These are phyloP conservation scores for Cadophora gregata DNA, from an alignment of 2,329 filamentous ascomycete genomes.

Conservation along the genomic window DNA sequence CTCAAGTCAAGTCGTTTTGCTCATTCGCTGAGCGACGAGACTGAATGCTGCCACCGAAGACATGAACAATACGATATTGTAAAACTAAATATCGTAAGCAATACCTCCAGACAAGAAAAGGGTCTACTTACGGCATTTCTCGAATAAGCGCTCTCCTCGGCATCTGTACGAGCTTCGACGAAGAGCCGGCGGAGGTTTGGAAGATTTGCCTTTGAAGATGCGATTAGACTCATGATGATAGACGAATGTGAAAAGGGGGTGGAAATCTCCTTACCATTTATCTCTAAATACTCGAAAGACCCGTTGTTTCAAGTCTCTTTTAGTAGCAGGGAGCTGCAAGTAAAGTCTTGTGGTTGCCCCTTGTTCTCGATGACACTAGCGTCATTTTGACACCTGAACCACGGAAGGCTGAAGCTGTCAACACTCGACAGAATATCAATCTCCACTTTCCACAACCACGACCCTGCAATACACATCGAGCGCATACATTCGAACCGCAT, in stretches of 20 bases:
- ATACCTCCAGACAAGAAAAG: not conserved
- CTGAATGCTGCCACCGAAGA: constrained; percentile 95
- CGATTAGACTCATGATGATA: constrained; percentile 35
- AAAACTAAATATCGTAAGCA: constrained; percentile 69
- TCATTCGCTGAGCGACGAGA: constrained; percentile 84
- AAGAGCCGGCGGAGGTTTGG: constrained; percentile 96
- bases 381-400: constrained; percentile 24
- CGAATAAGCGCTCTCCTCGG: constrained; percentile 93
- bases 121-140: constrained; percentile 77
- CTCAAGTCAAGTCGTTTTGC: constrained; percentile 32
- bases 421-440: constrained; percentile 13
- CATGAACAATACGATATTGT: constrained; percentile 96
- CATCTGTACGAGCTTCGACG: constrained; percentile 89
- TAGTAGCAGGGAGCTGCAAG: constrained; percentile 30
- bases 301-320: constrained; percentile 34
- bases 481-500: constrained; percentile 6
- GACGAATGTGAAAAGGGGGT: constrained; percentile 21
- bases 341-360: constrained; percentile 27
- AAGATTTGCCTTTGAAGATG: constrained; percentile 65
- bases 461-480: constrained; percentile 19
- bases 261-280: constrained; percentile 33
- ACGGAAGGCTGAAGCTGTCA: constrained; percentile 35
- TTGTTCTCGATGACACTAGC: constrained; percentile 30
- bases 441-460: constrained; percentile 23
- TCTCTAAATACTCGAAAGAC: constrained; percentile 16